A percentile compares a stretch with the other conserved stretches of the same genome.
These are phyloP conservation scores for Talaromyces marneffei DNA, from an alignment of 2,329 filamentous ascomycete species.

Conservation along the genomic window DNA sequence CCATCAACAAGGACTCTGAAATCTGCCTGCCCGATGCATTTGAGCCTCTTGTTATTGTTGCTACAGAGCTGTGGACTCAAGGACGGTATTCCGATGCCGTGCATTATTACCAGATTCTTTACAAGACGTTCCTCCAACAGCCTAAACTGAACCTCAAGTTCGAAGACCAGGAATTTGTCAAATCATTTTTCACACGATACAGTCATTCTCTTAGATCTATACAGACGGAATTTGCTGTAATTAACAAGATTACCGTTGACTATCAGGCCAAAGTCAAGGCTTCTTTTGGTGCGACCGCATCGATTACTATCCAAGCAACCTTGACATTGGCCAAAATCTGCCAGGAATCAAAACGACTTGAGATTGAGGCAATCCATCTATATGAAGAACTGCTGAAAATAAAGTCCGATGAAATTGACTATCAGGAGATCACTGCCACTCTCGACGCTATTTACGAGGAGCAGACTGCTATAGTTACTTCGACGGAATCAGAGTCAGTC, in stretches of 20 bases:
- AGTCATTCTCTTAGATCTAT: slow-evolving; percentile 31
- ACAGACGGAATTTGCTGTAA: slow-evolving; percentile 25
- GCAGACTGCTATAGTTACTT: slow-evolving; percentile 23
- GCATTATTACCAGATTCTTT: slow-evolving; percentile 30
- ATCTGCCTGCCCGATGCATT: slow-evolving; percentile 34
- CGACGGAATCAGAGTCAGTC: slow-evolving; percentile 20
- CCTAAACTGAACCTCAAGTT: slow-evolving; percentile 31
- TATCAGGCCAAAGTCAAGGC: slow-evolving; percentile 31
- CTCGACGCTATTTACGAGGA: slow-evolving; percentile 37
- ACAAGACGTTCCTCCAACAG: slow-evolving; percentile 33
- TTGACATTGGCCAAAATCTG: slow-evolving; percentile 33
- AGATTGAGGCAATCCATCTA: slow-evolving; percentile 30
- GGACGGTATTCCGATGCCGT: slow-evolving; percentile 35
- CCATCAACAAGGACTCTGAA: slow-evolving; percentile 33
- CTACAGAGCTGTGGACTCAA: slow-evolving; percentile 35
- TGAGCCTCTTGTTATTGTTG: slow-evolving; percentile 34
- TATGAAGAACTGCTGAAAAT: slow-evolving; percentile 35
- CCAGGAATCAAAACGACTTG: slow-evolving; percentile 33
- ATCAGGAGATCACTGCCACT: slow-evolving; percentile 29
- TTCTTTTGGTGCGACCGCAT: slow-evolving; percentile 30
- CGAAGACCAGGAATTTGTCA: slow-evolving; percentile 29
- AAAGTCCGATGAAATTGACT: slow-evolving; percentile 28
- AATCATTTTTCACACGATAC: slow-evolving; percentile 32
- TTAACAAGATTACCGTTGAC: slow-evolving; percentile 32
- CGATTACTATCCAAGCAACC: slow-evolving; percentile 34